Evolutionary conservation across 768 basidiomycete species (phyloP).

Genomic region (Mycena rosella): DNA sequence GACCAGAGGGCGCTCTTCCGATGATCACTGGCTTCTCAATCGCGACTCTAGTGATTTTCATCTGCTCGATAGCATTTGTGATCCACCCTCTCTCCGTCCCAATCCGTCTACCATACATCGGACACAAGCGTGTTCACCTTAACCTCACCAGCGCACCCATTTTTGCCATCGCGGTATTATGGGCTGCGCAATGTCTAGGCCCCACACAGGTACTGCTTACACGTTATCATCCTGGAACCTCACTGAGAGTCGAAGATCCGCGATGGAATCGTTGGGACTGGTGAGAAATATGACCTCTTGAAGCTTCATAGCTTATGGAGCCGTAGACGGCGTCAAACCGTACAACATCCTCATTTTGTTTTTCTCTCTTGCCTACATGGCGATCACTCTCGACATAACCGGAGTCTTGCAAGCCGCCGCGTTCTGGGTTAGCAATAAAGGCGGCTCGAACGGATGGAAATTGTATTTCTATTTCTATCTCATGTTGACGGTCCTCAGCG

Average conservation of each 20-base stretch:
- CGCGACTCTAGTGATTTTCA: constrained; percentile 65
- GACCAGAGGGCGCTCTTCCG: background rate
- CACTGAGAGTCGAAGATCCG: constrained; percentile 57
- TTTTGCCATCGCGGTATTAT: constrained; percentile 62
- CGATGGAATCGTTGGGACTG: constrained; percentile 81
- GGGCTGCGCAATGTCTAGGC: constrained; percentile 69
- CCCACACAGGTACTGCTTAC: constrained; percentile 40
- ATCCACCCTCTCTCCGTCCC: constrained; percentile 61
- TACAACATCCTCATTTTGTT: constrained; percentile 96
- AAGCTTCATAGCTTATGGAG: background rate
- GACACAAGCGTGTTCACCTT: constrained; percentile 51
- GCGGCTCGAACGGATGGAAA: constrained; percentile 77
- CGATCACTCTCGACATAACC: constrained; percentile 90
- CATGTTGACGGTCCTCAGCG: constrained; percentile 82
- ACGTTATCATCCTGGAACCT: constrained; percentile 6
- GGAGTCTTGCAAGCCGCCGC: constrained; percentile 90
- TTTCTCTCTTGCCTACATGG: constrained; percentile 92
- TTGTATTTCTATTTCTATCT: constrained; percentile 87
- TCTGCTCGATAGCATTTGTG: constrained; percentile 66
- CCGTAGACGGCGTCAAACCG: constrained; percentile 79
- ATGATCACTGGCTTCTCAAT: constrained; percentile 63
- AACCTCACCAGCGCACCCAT: constrained; percentile 70
- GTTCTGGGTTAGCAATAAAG: constrained; percentile 88
- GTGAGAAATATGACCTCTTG: constrained; percentile 9
- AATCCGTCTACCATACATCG: constrained; percentile 47